A percentile compares a stretch with the other conserved stretches of the same genome.
phyloP scores from a whole-genome alignment of 2,329 filamentous ascomycete genomes.

The Escovopsis sp. region DNA sequence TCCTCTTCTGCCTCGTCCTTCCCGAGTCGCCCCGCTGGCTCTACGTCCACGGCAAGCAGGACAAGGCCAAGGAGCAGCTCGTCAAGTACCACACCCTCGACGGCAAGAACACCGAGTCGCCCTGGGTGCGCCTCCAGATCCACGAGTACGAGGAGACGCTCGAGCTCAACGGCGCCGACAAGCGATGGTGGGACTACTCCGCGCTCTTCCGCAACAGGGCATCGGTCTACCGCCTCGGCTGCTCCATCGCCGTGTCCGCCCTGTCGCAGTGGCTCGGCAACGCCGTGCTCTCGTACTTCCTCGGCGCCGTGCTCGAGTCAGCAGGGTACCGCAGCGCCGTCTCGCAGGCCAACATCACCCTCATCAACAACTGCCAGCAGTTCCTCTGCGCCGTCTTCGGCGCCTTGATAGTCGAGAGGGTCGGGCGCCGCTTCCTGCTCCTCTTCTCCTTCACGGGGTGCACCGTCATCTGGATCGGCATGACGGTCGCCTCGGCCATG shows the following conservation, averaged over 20 bases:
- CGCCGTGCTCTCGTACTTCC: conserved; percentile 33
- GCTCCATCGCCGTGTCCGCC: conserved; percentile 22
- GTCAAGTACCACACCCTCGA: conserved; percentile 22
- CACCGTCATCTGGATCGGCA: conserved; percentile 34
- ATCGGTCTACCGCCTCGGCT: conserved; percentile 25
- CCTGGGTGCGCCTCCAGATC: conserved; percentile 31
- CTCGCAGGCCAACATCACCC: conserved; percentile 32
- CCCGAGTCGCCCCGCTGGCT: conserved; percentile 30
- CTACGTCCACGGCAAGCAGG: conserved; percentile 24
- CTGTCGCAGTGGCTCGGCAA: conserved; percentile 34
- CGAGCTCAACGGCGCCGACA: conserved; percentile 28
- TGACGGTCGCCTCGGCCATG: conserved; percentile 31
- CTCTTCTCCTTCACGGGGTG: conserved; percentile 34
- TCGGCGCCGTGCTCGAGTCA: conserved; percentile 32
- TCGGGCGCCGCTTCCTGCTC: conserved; percentile 38
- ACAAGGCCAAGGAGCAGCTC: conserved; percentile 21
- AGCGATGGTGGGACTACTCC: conserved; percentile 33
- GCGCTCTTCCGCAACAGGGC: conserved; percentile 27
- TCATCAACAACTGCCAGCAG: conserved; percentile 36
- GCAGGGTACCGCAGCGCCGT: conserved; percentile 28
- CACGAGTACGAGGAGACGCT: conserved; percentile 29
- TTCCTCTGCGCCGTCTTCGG: conserved; percentile 35
- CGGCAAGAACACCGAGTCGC: conserved; percentile 27
- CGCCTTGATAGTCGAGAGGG: conserved; percentile 31
- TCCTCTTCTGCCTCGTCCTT: conserved; percentile 20